phyloP scores from a whole-genome alignment of 805 yeast species.

The Starmerella bombicola region DNA sequence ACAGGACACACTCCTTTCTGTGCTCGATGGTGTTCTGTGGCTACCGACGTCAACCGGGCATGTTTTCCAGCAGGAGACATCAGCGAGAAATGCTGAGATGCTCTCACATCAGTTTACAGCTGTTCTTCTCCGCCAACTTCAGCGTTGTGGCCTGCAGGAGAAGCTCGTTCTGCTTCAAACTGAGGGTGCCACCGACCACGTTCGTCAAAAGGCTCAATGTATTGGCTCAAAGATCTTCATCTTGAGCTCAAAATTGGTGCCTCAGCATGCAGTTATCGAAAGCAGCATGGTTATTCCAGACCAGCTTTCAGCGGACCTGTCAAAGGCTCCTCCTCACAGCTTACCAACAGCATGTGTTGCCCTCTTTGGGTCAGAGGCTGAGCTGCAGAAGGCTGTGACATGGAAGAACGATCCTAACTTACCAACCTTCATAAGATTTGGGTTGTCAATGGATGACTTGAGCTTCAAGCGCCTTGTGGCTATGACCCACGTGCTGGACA shows the following conservation, averaged over 20 bases:
- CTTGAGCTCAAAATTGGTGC: slow-evolving; percentile 43
- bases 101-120: slow-evolving; percentile 53
- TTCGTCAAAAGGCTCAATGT: slow-evolving; percentile 46
- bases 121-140: slow-evolving; percentile 42
- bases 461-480: slow-evolving; percentile 53
- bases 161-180: slow-evolving; percentile 30
- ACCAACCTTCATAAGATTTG: slow-evolving; percentile 25
- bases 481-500: slow-evolving; percentile 58
- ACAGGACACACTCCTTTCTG: slow-evolving; percentile 54
- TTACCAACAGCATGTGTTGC: slow-evolving; percentile 30
- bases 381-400: slow-evolving; percentile 3
- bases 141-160: slow-evolving; percentile 43
- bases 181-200: slow-evolving; percentile 34
- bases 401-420: slow-evolving; percentile 6
- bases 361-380: slow-evolving; percentile 37
- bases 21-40: slow-evolving; percentile 54
- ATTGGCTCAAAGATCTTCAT: slow-evolving; percentile 51
- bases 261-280: slow-evolving; percentile 25
- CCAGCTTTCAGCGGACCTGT: slow-evolving; percentile 10
- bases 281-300: slow-evolving; percentile 21
- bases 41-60: slow-evolving; percentile 32
- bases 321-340: slow-evolving; percentile 12
- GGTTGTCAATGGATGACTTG: slow-evolving; percentile 44
- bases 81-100: slow-evolving; percentile 26
- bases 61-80: slow-evolving; percentile 23